Evolutionary conservation across 805 yeast species (phyloP), one percentile per base, ranked within the genome.

Genomic region (Komagataella mondaviorum): DNA sequence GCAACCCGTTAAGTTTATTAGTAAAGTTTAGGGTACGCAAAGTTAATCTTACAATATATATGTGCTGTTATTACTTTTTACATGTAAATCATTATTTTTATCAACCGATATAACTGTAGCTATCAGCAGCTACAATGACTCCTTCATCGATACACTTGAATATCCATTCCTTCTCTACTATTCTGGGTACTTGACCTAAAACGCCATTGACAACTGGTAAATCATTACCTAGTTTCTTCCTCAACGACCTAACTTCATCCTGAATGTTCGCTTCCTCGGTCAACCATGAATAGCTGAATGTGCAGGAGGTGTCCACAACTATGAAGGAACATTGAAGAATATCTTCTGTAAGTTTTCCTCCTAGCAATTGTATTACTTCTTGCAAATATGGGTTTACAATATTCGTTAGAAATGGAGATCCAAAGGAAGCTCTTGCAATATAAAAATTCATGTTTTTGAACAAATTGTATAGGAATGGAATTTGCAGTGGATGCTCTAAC

Each of bases 1-100:
- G 86, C 96, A 66, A 81, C 96, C 74, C 96, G 96, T 82, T 86
- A 85, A 83, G 75, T 56, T 36, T 16, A 36, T 16, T 48, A 48
- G 16, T 17, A 30, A 30, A 30, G n/a, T 30, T 30, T 30, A 30
- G 39, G 39, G 39, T 30, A 30, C 39, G 39, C 39, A 30, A 30
- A 30, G 39, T 30, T 30, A 30, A 30, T 30, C 39, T 30, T 30
- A 30, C 39, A 30, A 10, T 30, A 30, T 30, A 30, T 30, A 30
- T 30, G 39, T 30, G 39, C 39, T 30, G 39, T 30, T 30, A 30
- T 30, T 30, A 30, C 39, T 30, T 30, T 14, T 30, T 30, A 30
- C 10, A 30, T 30, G 39, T 30, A 10, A 30, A 30, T 30, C 39
- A 7, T 30, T 30, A 30, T 30, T 30, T 30, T 30, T 30, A 30